Conservation (phyloP, 1,284 basidiomycete genomes). For the Trametes hirsuta region DNA sequence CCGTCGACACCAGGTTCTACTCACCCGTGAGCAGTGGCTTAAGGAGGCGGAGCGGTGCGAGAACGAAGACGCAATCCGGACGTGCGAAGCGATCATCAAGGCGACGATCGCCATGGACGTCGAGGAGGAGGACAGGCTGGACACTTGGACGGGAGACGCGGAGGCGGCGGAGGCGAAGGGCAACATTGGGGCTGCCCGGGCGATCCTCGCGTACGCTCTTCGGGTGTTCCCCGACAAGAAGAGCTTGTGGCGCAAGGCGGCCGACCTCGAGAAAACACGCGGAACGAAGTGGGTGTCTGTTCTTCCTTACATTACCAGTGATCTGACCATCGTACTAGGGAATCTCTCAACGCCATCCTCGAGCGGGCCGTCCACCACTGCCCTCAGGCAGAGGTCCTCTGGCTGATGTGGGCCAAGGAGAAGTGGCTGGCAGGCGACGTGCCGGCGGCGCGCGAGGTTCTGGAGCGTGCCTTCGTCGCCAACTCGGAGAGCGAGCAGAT, state of each 20-base stretch:
- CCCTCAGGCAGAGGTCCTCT: slow-evolving; percentile 93
- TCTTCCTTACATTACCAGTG: background rate
- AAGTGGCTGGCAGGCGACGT: slow-evolving; percentile 92
- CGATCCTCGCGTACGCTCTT: slow-evolving; percentile 88
- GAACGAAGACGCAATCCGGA: slow-evolving; percentile 80
- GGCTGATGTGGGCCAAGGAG: slow-evolving; percentile 98
- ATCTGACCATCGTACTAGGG: slow-evolving; percentile 43
- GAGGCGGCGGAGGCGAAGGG: slow-evolving; percentile 79
- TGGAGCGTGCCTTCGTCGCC: slow-evolving; percentile 90
- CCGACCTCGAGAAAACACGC: slow-evolving; percentile 89
- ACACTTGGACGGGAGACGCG: slow-evolving; percentile 93
- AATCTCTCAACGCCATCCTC: slow-evolving; percentile 84
- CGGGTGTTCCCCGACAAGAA: slow-evolving; percentile 89
- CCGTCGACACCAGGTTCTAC: slow-evolving; percentile 82
- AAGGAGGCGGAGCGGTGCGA: slow-evolving; percentile 95
- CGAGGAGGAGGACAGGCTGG: slow-evolving; percentile 90
- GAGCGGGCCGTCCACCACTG: slow-evolving; percentile 85
- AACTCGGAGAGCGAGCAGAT: slow-evolving; percentile 98
- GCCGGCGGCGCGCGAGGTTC: slow-evolving; percentile 81
- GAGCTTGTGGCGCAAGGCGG: slow-evolving; percentile 87
- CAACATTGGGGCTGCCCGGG: slow-evolving; percentile 82
- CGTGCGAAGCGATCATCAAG: slow-evolving; percentile 94
- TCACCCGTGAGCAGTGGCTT: slow-evolving; percentile 95
- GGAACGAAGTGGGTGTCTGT: slow-evolving; percentile 66
- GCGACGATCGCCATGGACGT: slow-evolving; percentile 94